Percentiles rank a stretch among this genome's conserved stretches.
These are phyloP conservation scores for Alternaria sp. DNA, from an alignment of 2,329 filamentous ascomycete genomes.

Conservation along the genomic window DNA sequence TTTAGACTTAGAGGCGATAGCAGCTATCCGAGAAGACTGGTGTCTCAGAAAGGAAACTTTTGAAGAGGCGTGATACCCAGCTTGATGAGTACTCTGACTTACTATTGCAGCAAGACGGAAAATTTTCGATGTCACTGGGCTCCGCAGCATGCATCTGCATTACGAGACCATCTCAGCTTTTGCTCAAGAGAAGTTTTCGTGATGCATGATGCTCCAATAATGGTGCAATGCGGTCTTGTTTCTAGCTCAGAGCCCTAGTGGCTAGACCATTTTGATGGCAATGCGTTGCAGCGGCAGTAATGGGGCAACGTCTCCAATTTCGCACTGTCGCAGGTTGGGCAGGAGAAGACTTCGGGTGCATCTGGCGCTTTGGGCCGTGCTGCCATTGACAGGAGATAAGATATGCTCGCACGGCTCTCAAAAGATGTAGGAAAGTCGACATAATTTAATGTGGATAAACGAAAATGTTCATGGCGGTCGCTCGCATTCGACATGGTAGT, in stretches of 20 bases:
- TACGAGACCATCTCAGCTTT: neutral
- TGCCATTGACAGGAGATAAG: neutral
- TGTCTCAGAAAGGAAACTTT: neutral
- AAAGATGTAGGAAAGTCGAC: neutral
- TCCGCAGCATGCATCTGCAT: neutral
- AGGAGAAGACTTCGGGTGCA: neutral
- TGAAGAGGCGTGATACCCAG: neutral
- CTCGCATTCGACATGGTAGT: neutral
- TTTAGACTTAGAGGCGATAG: neutral
- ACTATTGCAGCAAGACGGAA: neutral
- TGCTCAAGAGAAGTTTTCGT: neutral
- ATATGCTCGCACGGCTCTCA: neutral
- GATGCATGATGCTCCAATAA: neutral
- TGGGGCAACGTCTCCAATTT: neutral
- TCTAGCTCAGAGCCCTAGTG: neutral
- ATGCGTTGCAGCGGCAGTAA: neutral
- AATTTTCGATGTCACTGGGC: neutral
- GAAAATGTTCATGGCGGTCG: neutral
- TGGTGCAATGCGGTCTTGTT: neutral
- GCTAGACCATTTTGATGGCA: neutral
- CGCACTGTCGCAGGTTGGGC: neutral
- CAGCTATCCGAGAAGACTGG: fast-evolving
- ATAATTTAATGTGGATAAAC: fast-evolving
- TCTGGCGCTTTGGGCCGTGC: neutral
- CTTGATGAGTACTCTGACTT: neutral